Base-by-base conservation (phyloP, 2,329 filamentous ascomycete genomes). In the Pochonia chlamydosporia region DNA sequence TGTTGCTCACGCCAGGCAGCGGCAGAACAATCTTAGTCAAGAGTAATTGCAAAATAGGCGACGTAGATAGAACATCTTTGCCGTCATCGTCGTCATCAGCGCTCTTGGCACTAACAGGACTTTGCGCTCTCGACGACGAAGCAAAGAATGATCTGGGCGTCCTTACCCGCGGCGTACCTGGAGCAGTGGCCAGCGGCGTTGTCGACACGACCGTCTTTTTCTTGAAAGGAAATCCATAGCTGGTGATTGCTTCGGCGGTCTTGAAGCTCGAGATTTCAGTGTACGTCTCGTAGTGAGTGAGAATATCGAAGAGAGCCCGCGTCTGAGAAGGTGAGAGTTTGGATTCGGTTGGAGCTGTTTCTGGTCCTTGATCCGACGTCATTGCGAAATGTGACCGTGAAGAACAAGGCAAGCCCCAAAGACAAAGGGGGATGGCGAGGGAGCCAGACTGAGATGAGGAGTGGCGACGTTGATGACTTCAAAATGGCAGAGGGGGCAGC, bases 221-320 rank as follows among this genome's bases (percentile, higher is more conserved):
- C 35, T 61, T 66, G 63, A 91, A 90, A 0, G 87, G 87, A 52
- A 78, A 81, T 13, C 87, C 87, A 68, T 89, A 90, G 20, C 72
- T 64, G 49, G 76, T 71, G 49, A 90, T 84, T 24, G 82, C 78
- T 2, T 73, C 68, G 0, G 85, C 78, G 31, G 74, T 66, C 57
- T 84, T 87, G 73, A 91, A 89, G 51, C 75, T 76, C 59, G 85
- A 77, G 51, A 89, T 86, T 64, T 93, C 87, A 11, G 75, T 64
- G 55, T 82, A 84, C 1, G 77, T 79, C 62, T 82, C 72, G 52
- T 76, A 59, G 56, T 82, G 79, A 26, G 76, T 76, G 46, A 83
- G 71, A 44, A 83, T 79, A 56, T 82, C 75, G 52, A 82, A 74
- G 14, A 82, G 70, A 13, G 79, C 77, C 43, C 68, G 66, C 7